phyloP scores from a whole-genome alignment of 225 moss, liverwort and hornwort species.

The Polytrichum commune region DNA sequence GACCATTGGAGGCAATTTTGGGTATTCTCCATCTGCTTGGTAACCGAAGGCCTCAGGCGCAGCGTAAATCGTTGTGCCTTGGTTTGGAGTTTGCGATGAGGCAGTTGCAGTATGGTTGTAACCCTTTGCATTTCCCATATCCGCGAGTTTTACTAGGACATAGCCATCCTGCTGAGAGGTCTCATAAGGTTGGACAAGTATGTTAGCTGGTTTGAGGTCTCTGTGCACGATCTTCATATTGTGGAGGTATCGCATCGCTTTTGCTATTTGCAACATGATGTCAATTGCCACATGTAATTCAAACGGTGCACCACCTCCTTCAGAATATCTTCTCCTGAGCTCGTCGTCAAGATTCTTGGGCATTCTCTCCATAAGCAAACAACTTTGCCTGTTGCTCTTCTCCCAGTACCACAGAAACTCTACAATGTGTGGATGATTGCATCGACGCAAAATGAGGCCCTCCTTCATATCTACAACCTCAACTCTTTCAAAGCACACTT shows the following conservation, averaged over 20 bases:
- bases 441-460: conserved; percentile 6
- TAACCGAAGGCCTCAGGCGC: conserved; percentile 3
- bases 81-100: not conserved
- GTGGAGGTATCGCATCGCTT: conserved; percentile 4
- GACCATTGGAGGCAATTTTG: not conserved
- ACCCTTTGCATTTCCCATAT: conserved; percentile 3
- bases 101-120: not conserved
- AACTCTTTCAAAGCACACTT: too few species aligned
- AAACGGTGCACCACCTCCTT: not conserved
- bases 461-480: not conserved
- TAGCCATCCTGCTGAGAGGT: not conserved
- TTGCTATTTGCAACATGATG: conserved; percentile 4
- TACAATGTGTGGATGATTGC: conserved; percentile 16
- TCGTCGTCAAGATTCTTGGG: not conserved
- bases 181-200: not conserved
- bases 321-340: not conserved
- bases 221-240: conserved; percentile 1
- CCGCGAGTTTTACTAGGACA: conserved; percentile 4
- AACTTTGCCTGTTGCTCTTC: not conserved
- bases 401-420: conserved; percentile 16
- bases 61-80: not conserved
- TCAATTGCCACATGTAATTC: conserved; percentile 7
- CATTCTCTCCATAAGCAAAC: conserved; percentile 5
- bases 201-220: conserved; percentile 7
- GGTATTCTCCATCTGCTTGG: not conserved